Evolutionary conservation across 2,329 filamentous ascomycete species (phyloP).

Genomic region (Curvularia lunata): DNA sequence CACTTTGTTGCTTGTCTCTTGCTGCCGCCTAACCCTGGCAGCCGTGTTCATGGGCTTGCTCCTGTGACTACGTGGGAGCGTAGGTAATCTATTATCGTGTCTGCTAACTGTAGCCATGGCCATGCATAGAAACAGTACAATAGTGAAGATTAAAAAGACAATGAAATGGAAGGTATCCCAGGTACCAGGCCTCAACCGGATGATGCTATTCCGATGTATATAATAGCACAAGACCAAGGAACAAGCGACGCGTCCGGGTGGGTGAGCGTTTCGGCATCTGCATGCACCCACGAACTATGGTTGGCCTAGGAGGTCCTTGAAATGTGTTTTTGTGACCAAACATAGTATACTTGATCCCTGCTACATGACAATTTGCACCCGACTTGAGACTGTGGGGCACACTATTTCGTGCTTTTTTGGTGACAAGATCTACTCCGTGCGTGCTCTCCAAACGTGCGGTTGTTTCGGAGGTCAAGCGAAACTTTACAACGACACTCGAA

Average conservation of each 20-base stretch:
- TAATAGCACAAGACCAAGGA: conserved; percentile 2
- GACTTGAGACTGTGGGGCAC: conserved; percentile 6
- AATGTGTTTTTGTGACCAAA: conserved; percentile 8
- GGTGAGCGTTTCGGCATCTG: conserved; percentile 12
- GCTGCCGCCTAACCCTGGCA: neutral
- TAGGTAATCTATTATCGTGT: conserved; percentile 5
- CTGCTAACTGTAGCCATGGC: conserved; percentile 11
- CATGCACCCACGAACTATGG: conserved; percentile 2
- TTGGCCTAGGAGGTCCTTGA: conserved; percentile 6
- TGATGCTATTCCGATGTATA: conserved; percentile 9
- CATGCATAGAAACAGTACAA: conserved; percentile 6
- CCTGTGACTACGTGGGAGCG: conserved; percentile 10
- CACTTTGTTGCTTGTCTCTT: neutral
- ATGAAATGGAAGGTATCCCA: conserved; percentile 1
- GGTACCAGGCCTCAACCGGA: conserved; percentile 3
- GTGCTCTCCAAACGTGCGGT: conserved; percentile 12
- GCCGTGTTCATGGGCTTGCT: neutral
- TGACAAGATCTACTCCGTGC: conserved; percentile 4
- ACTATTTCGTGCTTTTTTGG: conserved; percentile 6
- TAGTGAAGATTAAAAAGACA: neutral
- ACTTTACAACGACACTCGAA: conserved; percentile 16
- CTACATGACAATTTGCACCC: neutral
- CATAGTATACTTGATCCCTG: conserved; percentile 7
- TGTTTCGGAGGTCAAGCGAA: conserved; percentile 15
- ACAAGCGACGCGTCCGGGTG: conserved; percentile 7